Percentiles rank a stretch among this genome's conserved stretches.
These are phyloP conservation scores for Candida patagonica DNA, from an alignment of 805 yeast species.

Conservation along the genomic window DNA sequence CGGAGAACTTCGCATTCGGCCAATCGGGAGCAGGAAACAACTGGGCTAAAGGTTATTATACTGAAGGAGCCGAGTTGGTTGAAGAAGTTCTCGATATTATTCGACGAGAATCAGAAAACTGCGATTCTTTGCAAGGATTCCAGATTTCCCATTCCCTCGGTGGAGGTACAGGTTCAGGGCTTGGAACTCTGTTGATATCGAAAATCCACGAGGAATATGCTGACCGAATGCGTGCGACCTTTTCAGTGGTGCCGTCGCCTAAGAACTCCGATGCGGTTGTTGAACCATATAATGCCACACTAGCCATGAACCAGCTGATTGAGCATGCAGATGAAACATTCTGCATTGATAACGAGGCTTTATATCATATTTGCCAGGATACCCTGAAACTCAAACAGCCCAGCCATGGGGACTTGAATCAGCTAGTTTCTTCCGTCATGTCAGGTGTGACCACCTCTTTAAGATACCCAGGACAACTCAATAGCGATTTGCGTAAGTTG, in stretches of 20 bases:
- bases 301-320: slow-evolving; percentile 83
- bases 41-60: slow-evolving; percentile 96
- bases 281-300: slow-evolving; percentile 89
- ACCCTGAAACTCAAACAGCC: slow-evolving; percentile 79
- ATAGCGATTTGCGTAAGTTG: slow-evolving; percentile 83
- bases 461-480: slow-evolving; percentile 92
- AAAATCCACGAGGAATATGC: slow-evolving; percentile 88
- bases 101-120: slow-evolving; percentile 88
- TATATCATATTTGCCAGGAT: slow-evolving; percentile 79
- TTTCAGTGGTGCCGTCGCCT: slow-evolving; percentile 88
- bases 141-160: slow-evolving; percentile 77
- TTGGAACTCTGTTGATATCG: slow-evolving; percentile 83
- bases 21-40: slow-evolving; percentile 92
- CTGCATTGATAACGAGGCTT: slow-evolving; percentile 91
- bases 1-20: slow-evolving; percentile 83
- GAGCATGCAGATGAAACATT: slow-evolving; percentile 89
- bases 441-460: slow-evolving; percentile 90
- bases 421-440: slow-evolving; percentile 83
- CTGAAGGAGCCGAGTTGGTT: slow-evolving; percentile 92
- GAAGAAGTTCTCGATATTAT: slow-evolving; percentile 84
- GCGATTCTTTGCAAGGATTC: slow-evolving; percentile 91
- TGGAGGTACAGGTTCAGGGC: slow-evolving; percentile 96
- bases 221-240: slow-evolving; percentile 93
- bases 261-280: slow-evolving; percentile 88
- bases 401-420: slow-evolving; percentile 67